Percentiles rank a stretch among this genome's conserved stretches.
These are phyloP conservation scores for Blattamonas nauphoetae DNA, from an alignment of 78 protist species.

Conservation along the genomic window DNA sequence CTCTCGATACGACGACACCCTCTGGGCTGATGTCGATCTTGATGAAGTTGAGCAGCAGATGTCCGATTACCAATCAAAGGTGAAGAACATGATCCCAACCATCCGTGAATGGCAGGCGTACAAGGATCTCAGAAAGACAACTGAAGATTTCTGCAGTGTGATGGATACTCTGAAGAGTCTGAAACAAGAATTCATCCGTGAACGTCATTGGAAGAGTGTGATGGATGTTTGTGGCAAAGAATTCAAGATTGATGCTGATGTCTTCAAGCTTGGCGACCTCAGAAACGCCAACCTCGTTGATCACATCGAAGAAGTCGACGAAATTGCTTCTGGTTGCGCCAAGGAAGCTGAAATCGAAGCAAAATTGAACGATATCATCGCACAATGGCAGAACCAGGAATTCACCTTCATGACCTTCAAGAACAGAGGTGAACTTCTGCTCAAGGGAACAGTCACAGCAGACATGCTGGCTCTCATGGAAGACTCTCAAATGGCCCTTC, in stretches of 20 bases:
- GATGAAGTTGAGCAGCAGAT: slow-evolving; percentile 34
- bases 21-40: slow-evolving; percentile 57
- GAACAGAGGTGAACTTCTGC: slow-evolving; percentile 48
- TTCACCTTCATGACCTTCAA: slow-evolving; percentile 52
- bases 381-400: slow-evolving; percentile 41
- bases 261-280: slow-evolving; percentile 38
- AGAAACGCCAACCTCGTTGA: slow-evolving; percentile 36
- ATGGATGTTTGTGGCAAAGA: slow-evolving; percentile 1
- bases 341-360: slow-evolving; percentile 62
- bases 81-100: slow-evolving; percentile 44
- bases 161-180: slow-evolving; percentile 46
- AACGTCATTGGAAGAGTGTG: slow-evolving; percentile 62
- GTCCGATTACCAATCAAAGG: slow-evolving; percentile 31
- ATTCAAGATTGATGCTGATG: slow-evolving; percentile 33
- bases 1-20: slow-evolving; percentile 43
- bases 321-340: slow-evolving; percentile 46
- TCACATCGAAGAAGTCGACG: slow-evolving; percentile 54
- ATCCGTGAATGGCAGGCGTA: slow-evolving; percentile 62
- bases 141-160: slow-evolving; percentile 55
- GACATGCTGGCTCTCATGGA: slow-evolving; percentile 56
- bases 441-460: slow-evolving; percentile 34
- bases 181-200: slow-evolving; percentile 35
- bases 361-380: slow-evolving; percentile 10
- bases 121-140: slow-evolving; percentile 46
- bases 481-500: slow-evolving; percentile 50